phyloP scores from a whole-genome alignment of 2,329 filamentous ascomycete genomes.

The Talaromyces sp. region DNA sequence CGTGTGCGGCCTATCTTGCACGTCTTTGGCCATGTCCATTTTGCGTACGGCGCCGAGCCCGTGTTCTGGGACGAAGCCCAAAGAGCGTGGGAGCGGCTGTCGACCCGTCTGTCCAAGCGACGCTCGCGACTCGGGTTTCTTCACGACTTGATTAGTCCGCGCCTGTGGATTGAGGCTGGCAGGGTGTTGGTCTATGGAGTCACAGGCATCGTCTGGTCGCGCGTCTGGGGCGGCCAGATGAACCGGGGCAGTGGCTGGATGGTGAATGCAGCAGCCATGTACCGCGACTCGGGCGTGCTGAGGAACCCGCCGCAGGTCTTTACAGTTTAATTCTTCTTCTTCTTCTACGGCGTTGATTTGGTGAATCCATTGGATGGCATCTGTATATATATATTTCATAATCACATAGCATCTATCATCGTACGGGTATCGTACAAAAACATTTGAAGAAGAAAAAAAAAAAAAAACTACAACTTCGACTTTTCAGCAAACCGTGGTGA shows the following conservation, averaged over 20 bases:
- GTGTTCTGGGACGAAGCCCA: conserved; percentile 74
- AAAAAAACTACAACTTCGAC: conserved; percentile 32
- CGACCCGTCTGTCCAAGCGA: conserved; percentile 27
- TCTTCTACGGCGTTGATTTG: neutral
- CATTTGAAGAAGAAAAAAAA: neutral
- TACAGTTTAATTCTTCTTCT: conserved; percentile 17
- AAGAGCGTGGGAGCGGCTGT: conserved; percentile 64
- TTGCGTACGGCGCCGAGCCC: conserved; percentile 63
- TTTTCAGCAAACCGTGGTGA: conserved; percentile 48
- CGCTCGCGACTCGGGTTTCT: conserved; percentile 26
- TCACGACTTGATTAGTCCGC: conserved; percentile 32
- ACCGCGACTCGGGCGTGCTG: conserved; percentile 31
- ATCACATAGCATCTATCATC: neutral
- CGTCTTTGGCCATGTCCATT: conserved; percentile 83
- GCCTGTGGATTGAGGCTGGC: conserved; percentile 48
- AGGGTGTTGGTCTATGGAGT: conserved; percentile 51
- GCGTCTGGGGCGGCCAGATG: conserved; percentile 52
- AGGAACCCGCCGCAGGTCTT: conserved; percentile 37
- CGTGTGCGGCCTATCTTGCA: conserved; percentile 70
- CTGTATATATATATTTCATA: conserved; percentile 7
- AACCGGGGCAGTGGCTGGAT: conserved; percentile 44
- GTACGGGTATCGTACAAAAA: neutral
- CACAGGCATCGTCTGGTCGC: conserved; percentile 56
- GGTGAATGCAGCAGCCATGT: conserved; percentile 56
- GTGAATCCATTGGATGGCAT: neutral